These are phyloP conservation scores for Avena atlantica DNA, from an alignment of 176 grass and related monocot species.

Conservation along the genomic window DNA sequence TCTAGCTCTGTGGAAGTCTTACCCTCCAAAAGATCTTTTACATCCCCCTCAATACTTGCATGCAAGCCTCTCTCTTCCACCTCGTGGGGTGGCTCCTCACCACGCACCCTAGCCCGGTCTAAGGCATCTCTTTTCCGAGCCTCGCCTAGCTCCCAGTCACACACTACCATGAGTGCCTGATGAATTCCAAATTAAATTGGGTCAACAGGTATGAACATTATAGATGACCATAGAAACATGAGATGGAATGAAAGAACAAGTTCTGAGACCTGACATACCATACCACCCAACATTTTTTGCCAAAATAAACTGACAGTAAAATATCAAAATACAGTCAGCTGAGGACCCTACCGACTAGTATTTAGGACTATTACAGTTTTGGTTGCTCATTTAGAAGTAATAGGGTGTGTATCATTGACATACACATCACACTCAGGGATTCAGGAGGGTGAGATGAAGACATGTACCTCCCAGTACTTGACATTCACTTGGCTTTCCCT, in stretches of 20 bases:
- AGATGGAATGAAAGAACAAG: slow-evolving; percentile 37
- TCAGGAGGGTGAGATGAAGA: slow-evolving; percentile 22
- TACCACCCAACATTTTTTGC: not conserved
- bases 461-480: slow-evolving; percentile 94
- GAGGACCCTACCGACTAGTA: not conserved
- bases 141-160: slow-evolving; percentile 90
- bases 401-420: not conserved
- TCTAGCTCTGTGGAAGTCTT: slow-evolving; percentile 74
- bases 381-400: slow-evolving; percentile 34
- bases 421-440: not conserved
- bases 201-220: slow-evolving; percentile 30
- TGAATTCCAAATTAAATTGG: slow-evolving; percentile 37
- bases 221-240: not conserved
- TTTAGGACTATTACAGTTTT: slow-evolving; percentile 17
- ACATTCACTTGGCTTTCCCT: slow-evolving; percentile 76
- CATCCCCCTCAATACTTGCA: slow-evolving; percentile 90
- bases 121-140: slow-evolving; percentile 82
- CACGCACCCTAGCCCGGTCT: slow-evolving; percentile 97
- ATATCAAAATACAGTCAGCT: not conserved
- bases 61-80: slow-evolving; percentile 96
- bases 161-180: slow-evolving; percentile 92
- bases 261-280: slow-evolving; percentile 6
- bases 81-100: slow-evolving; percentile 91
- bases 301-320: slow-evolving; percentile 30
- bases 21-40: slow-evolving; percentile 87